Percentiles rank a stretch among this genome's conserved stretches.
Evolutionary conservation across 306 rosid species (phyloP).

Genomic region (Lathyrus sativus): DNA sequence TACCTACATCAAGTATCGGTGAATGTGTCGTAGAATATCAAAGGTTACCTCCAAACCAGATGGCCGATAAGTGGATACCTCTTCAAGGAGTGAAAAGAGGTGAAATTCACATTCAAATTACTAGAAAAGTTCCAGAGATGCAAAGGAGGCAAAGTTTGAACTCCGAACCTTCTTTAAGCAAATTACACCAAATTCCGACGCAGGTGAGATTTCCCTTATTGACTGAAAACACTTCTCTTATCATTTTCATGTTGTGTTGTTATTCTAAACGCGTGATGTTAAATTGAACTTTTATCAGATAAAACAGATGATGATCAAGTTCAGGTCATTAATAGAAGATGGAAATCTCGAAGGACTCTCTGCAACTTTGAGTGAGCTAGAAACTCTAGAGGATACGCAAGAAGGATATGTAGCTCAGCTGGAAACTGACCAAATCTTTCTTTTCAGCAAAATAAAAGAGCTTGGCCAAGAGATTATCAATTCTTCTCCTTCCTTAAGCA

Average conservation of each 20-base stretch:
- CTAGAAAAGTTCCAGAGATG: constrained; percentile 76
- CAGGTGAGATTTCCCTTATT: constrained; percentile 55
- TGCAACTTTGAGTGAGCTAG: constrained; percentile 63
- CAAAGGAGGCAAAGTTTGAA: constrained; percentile 62
- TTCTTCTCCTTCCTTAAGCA: constrained; percentile 60
- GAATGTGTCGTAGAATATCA: constrained; percentile 88
- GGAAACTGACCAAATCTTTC: constrained; percentile 84
- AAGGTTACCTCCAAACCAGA: constrained; percentile 75
- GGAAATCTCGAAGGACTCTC: constrained; percentile 70
- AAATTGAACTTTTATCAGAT: constrained; percentile 55
- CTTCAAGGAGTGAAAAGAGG: constrained; percentile 91
- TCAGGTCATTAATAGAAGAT: constrained; percentile 59
- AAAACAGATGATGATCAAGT: constrained; percentile 66
- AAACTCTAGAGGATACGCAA: constrained; percentile 69
- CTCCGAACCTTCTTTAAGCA: constrained; percentile 67
- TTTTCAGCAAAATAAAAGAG: constrained; percentile 77
- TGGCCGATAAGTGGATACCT: constrained; percentile 94
- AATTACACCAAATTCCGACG: constrained; percentile 65
- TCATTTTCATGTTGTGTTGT: neutral
- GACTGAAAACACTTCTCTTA: neutral
- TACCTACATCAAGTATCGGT: constrained; percentile 80
- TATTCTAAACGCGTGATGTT: constrained; percentile 25
- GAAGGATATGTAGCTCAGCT: constrained; percentile 72
- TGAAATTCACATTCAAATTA: constrained; percentile 82
- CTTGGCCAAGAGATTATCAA: constrained; percentile 73